These are phyloP conservation scores for Fraxinus americana DNA, from an alignment of 257 asterid genomes.

Conservation along the genomic window DNA sequence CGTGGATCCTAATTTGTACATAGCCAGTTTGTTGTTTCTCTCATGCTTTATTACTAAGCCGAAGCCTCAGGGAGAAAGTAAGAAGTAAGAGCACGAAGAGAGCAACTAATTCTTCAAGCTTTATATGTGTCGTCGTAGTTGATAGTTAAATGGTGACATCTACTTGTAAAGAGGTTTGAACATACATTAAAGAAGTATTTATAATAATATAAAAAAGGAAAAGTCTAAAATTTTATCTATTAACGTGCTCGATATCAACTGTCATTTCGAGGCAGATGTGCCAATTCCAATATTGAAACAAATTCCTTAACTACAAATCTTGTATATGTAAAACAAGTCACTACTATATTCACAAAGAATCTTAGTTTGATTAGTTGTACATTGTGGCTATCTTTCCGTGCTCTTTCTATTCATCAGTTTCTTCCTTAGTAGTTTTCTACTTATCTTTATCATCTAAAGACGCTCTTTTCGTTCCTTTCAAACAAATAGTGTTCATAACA, in stretches of 20 bases:
- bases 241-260: not conserved
- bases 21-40: not conserved
- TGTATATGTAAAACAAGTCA: not conserved
- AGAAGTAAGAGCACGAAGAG: not conserved
- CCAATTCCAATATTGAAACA: not conserved
- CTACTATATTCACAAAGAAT: no score
- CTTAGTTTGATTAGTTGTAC: no score
- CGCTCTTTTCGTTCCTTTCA: conserved; percentile 52
- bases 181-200: no score
- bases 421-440: conserved; percentile 34
- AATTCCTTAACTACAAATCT: not conserved
- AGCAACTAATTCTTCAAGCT: not conserved
- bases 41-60: not conserved
- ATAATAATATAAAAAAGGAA: not conserved
- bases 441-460: conserved; percentile 29
- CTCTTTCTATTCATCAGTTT: conserved; percentile 31
- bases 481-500: conserved; percentile 14
- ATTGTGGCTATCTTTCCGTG: conserved; percentile 50
- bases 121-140: no score
- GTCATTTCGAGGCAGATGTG: not conserved
- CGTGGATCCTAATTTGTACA: no score
- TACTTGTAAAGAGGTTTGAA: no score
- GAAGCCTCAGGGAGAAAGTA: not conserved
- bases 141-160: no score
- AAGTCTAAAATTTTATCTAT: not conserved